A percentile compares a stretch with the other conserved stretches of the same genome.
Conservation (phyloP, 257 asterid species). For the Fraxinus quadrangulata region DNA sequence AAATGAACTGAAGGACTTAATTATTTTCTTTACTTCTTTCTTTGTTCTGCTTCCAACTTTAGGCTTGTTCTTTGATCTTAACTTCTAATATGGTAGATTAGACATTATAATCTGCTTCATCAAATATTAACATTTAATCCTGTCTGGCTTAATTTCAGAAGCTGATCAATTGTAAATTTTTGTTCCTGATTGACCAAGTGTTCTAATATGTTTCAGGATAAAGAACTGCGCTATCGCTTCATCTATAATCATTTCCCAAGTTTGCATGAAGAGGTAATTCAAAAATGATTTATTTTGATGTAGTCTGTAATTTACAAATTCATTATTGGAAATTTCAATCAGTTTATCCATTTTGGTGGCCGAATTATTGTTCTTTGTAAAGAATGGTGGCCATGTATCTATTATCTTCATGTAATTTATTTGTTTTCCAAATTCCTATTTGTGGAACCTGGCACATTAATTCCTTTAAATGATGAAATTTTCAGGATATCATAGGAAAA, state of each 20-base stretch:
- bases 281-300: background rate
- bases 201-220: conserved; percentile 54
- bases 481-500: conserved; percentile 27
- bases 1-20: background rate
- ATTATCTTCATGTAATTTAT: background rate
- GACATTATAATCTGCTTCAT: background rate
- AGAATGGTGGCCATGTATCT: background rate
- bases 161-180: background rate
- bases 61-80: background rate
- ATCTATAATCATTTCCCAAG: conserved; percentile 94
- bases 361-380: background rate
- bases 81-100: background rate
- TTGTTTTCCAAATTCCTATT: background rate
- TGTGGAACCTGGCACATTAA: background rate
- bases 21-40: background rate
- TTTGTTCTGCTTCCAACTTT: background rate
- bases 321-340: background rate
- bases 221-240: conserved; percentile 82
- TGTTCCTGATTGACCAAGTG: background rate
- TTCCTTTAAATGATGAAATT: conserved; percentile 16
- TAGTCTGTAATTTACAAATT: background rate
- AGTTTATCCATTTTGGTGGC: background rate
- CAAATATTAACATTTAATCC: background rate
- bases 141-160: background rate
- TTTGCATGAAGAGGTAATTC: conserved; percentile 72